Evolutionary conservation across 176 grass and related monocot genomes (phyloP).

Genomic region (Oryza meridionalis): DNA sequence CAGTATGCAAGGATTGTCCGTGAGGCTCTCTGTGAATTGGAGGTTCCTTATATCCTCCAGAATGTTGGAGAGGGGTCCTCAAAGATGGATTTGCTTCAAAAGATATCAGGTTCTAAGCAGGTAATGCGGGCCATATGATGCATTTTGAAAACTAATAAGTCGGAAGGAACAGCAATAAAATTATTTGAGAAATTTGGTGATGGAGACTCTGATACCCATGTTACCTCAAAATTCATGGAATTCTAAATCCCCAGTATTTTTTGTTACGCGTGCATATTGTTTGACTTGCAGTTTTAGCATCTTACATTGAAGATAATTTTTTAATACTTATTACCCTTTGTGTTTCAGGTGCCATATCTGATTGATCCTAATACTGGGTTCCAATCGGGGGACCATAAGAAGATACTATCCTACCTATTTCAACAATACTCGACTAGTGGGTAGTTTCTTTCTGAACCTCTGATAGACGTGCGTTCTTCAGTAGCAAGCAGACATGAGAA

Average conservation of each 20-base stretch:
- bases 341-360: conserved; percentile 78
- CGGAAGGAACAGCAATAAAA: background rate
- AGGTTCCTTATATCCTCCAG: conserved; percentile 88
- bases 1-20: conserved; percentile 86
- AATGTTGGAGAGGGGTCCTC: conserved; percentile 76
- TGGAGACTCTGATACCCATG: background rate
- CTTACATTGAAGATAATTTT: background rate
- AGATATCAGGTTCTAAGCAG: conserved; percentile 59
- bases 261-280: background rate
- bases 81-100: conserved; percentile 61
- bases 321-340: background rate
- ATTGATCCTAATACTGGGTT: conserved; percentile 78
- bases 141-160: background rate
- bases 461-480: background rate
- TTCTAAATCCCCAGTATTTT: background rate
- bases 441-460: conserved; percentile 6
- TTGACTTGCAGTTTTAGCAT: background rate
- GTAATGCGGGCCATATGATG: conserved; percentile 32
- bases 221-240: background rate
- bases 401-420: conserved; percentile 78
- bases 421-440: conserved; percentile 52
- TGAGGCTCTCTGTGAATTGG: conserved; percentile 91
- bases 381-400: conserved; percentile 67
- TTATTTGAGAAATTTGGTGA: conserved; percentile 1
- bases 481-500: background rate